A percentile compares a stretch with the other conserved stretches of the same genome.
Conservation (phyloP, 371 early-diverging fungal species). For the Mortierella sp. region DNA sequence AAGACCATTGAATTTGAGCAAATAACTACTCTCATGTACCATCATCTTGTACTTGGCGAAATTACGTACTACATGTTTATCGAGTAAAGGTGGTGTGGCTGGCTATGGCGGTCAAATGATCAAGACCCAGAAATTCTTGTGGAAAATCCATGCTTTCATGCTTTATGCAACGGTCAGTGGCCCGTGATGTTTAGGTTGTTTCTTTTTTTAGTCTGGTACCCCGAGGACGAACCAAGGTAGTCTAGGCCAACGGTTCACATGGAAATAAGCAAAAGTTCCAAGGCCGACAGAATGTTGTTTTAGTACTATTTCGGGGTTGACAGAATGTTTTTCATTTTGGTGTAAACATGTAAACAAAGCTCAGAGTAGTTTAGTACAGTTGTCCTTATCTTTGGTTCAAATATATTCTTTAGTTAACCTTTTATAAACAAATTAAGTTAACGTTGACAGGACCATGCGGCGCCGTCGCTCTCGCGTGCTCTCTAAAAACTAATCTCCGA, state of each 20-base stretch:
- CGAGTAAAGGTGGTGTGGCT: not conserved
- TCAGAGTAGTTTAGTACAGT: too few species aligned
- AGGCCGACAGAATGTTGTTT: too few species aligned
- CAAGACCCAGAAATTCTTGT: not conserved
- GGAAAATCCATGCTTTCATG: not conserved
- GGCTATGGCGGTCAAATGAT: not conserved
- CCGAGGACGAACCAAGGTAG: too few species aligned
- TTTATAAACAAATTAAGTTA: not conserved
- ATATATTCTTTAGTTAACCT: not conserved
- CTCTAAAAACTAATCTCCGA: not conserved
- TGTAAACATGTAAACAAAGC: too few species aligned
- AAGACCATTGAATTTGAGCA: not conserved
- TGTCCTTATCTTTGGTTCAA: not conserved
- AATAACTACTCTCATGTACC: not conserved
- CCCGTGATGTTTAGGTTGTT: too few species aligned
- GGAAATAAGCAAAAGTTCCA: too few species aligned
- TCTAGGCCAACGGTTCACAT: not conserved
- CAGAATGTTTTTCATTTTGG: too few species aligned
- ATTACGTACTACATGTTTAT: not conserved
- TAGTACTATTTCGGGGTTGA: too few species aligned
- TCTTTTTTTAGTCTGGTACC: too few species aligned
- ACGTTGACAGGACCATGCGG: not conserved
- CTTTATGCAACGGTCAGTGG: not conserved
- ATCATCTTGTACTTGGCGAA: too few species aligned
- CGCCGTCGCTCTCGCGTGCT: not conserved